Evolutionary conservation across 768 basidiomycete species (phyloP).

Genomic region (Amanita exitialis): DNA sequence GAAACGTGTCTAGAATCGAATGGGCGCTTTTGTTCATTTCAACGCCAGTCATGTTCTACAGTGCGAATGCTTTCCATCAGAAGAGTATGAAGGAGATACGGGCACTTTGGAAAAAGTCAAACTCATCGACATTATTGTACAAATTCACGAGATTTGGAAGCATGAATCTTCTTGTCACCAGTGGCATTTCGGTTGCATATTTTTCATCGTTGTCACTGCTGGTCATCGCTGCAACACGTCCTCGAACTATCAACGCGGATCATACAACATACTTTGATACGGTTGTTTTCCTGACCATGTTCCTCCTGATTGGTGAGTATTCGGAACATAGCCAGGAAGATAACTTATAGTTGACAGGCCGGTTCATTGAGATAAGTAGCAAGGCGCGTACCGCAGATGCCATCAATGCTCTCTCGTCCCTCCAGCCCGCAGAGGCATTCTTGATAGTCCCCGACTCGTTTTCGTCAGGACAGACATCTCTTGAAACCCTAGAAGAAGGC

Average conservation of each 20-base stretch:
- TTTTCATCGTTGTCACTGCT: slow-evolving; percentile 66
- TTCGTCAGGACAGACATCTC: slow-evolving; percentile 1
- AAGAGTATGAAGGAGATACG: slow-evolving; percentile 44
- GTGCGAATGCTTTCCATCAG: slow-evolving; percentile 46
- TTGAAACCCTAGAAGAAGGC: slow-evolving; percentile 12
- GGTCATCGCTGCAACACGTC: slow-evolving; percentile 40
- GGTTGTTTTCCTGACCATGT: slow-evolving; percentile 72
- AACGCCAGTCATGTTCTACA: slow-evolving; percentile 63
- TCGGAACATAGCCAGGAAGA: neutral
- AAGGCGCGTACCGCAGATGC: slow-evolving; percentile 68
- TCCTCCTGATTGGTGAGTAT: slow-evolving; percentile 52
- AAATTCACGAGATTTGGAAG: slow-evolving; percentile 69
- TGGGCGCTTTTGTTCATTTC: slow-evolving; percentile 61
- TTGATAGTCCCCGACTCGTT: slow-evolving; percentile 24
- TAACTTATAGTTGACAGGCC: slow-evolving; percentile 26
- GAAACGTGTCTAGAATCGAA: slow-evolving; percentile 46
- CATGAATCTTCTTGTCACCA: slow-evolving; percentile 80
- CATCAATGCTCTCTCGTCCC: slow-evolving; percentile 51
- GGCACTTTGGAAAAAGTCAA: slow-evolving; percentile 48
- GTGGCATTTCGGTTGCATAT: slow-evolving; percentile 69
- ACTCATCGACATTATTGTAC: slow-evolving; percentile 38
- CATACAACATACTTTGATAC: slow-evolving; percentile 75
- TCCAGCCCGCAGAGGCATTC: slow-evolving; percentile 56
- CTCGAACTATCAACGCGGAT: slow-evolving; percentile 29
- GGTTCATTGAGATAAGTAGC: slow-evolving; percentile 56